A percentile compares a stretch with the other conserved stretches of the same genome.
Conservation (phyloP, 768 basidiomycete species). For the Leccinum uliginosum region DNA sequence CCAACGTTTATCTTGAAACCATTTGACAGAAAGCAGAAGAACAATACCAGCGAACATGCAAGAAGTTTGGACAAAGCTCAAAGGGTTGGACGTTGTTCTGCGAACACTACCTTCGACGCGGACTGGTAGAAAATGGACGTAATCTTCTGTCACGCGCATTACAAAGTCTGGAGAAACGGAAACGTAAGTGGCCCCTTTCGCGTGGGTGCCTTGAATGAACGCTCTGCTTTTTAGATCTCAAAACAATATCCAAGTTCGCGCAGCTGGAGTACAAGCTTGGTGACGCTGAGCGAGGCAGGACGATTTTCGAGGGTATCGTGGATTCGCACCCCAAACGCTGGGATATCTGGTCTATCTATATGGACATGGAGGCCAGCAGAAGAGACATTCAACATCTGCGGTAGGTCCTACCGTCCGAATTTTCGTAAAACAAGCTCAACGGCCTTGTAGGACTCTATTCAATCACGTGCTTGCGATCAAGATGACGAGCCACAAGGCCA, state of each 20-base stretch:
- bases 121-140: constrained; percentile 74
- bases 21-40: constrained; percentile 81
- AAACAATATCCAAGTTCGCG: constrained; percentile 93
- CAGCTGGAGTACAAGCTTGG: constrained; percentile 93
- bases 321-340: constrained; percentile 94
- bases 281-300: constrained; percentile 91
- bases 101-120: constrained; percentile 74
- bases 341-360: constrained; percentile 94
- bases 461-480: constrained; percentile 78
- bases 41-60: constrained; percentile 79
- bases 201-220: constrained; percentile 1
- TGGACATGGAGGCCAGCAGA: constrained; percentile 90
- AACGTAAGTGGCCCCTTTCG: constrained; percentile 58
- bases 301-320: constrained; percentile 93
- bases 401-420: constrained; percentile 36
- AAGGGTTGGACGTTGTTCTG: constrained; percentile 92
- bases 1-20: neutral
- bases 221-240: constrained; percentile 59
- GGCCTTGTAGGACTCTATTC: constrained; percentile 68
- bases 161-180: constrained; percentile 88
- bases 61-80: constrained; percentile 91
- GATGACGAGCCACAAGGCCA: constrained; percentile 93
- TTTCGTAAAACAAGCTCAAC: neutral
- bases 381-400: constrained; percentile 74
- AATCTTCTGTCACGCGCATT: constrained; percentile 82